Evolutionary conservation across 2,329 filamentous ascomycete genomes (phyloP).

Genomic region (Juglanconis oblonga): DNA sequence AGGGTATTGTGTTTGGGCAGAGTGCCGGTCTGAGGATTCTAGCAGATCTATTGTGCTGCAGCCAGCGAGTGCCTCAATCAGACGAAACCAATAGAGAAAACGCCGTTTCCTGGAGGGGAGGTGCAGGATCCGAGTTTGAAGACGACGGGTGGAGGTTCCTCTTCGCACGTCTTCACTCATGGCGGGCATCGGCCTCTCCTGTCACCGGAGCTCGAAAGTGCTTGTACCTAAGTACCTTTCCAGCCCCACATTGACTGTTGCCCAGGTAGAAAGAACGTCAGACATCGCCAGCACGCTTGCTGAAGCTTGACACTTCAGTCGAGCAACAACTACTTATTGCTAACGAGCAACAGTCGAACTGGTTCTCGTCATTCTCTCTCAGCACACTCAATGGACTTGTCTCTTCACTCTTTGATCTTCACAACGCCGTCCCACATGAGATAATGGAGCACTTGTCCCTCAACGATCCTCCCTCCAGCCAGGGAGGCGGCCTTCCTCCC

Average conservation of each 20-base stretch:
- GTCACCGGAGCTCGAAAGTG: too few species aligned
- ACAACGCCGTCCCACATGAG: conserved; percentile 25
- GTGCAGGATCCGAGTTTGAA: too few species aligned
- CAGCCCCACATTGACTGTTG: background rate
- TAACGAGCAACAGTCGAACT: background rate
- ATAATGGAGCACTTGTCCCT: conserved; percentile 55
- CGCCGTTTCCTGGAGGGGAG: too few species aligned
- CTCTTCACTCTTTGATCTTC: conserved; percentile 7
- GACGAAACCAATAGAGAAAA: too few species aligned
- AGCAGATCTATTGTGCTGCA: too few species aligned
- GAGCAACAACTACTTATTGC: background rate
- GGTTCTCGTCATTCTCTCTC: background rate
- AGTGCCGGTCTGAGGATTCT: too few species aligned
- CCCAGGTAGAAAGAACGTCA: background rate
- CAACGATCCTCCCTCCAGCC: conserved; percentile 44
- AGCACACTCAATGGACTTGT: conserved; percentile 14
- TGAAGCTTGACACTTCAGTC: conserved; percentile 1
- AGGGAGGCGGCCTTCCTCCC: conserved; percentile 23
- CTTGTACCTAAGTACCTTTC: too few species aligned
- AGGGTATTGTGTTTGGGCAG: too few species aligned
- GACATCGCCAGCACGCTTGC: background rate
- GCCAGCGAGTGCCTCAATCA: too few species aligned
- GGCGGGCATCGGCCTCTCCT: too few species aligned
- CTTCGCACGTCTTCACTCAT: too few species aligned
- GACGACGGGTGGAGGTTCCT: too few species aligned